Conservation (phyloP, 305 asterid species). For the Fraxinus baroniana region DNA sequence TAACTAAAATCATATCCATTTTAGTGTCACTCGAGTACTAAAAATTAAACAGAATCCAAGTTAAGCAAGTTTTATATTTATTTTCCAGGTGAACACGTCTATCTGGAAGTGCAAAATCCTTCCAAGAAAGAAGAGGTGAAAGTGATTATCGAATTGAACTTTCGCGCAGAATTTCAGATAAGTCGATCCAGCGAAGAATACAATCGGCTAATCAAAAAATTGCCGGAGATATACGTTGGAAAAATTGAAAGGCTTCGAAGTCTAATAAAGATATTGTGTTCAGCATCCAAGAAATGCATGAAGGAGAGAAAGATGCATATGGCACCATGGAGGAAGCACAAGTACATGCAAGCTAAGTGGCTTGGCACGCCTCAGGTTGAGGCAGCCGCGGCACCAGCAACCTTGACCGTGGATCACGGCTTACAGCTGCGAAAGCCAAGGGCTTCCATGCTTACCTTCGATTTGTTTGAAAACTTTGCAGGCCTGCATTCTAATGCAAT, state of each 20-base stretch:
- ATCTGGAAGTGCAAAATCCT: conserved; percentile 29
- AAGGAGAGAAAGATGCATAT: conserved; percentile 37
- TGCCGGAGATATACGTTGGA: conserved; percentile 40
- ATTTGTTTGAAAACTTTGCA: conserved; percentile 24
- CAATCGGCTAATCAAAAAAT: conserved; percentile 13
- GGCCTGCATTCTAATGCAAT: conserved; percentile 21
- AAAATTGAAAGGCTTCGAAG: conserved; percentile 30
- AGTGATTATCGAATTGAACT: conserved; percentile 39
- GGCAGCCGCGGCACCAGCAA: neutral
- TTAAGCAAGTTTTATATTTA: neutral
- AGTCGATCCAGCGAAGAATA: conserved; percentile 32
- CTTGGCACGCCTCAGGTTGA: conserved; percentile 25
- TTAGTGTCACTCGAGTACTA: neutral
- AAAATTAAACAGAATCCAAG: neutral
- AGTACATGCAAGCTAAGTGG: conserved; percentile 48
- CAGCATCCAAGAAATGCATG: conserved; percentile 36
- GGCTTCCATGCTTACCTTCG: conserved; percentile 35
- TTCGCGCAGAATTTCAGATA: conserved; percentile 34
- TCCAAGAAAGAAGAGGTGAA: conserved; percentile 21
- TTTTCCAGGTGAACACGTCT: conserved; percentile 37
- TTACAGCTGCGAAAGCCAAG: conserved; percentile 7
- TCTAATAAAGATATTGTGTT: conserved; percentile 37
- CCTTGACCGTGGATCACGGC: conserved; percentile 3
- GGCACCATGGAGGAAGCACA: conserved; percentile 49
- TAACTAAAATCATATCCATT: neutral